Evolutionary conservation across 192 early-diverging fungal species (phyloP), one percentile per base, ranked within the genome.

Genomic region (Gonapodya prolifera): DNA sequence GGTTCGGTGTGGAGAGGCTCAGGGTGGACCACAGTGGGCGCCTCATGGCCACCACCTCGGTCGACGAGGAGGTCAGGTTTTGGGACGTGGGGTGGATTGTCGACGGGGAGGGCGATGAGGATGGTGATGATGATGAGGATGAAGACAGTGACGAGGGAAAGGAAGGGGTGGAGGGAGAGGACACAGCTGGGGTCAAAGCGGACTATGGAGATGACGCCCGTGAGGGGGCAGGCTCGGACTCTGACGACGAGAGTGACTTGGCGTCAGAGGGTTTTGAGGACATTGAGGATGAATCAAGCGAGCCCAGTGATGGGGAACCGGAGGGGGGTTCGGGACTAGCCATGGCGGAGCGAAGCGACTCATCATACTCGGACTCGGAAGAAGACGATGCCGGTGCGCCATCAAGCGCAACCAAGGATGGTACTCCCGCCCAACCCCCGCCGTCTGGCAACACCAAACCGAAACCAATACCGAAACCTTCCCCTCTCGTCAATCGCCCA

Each of bases 1-100:
- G 77, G 17, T 88, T 95, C 85, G 93, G 95, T 0, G 93, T 98
- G 36, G 97, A 99, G 81, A 86, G 90, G 75, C 85, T 99, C 29
- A 77, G 85, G 33, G 61, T 94, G 30, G 88, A 90, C 33, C 80
- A 90, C 77, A 92, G 94, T 80, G 88, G 91, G 77, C 86, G 89
- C 16, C 91, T 87, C 77, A 82, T 97, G 33, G 93, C 90, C 2
- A 94, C 89, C 77, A 91, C 91, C 78, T 92, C 93, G 33, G 95
- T 97, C 79, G 97, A 98, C 81, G 83, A 91, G 69, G 86, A 87
- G 0, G 87, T 99, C 31, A 89, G 91, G 75, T 94, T 99, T 80
- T 99, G 96, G 95, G 88, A 92, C 83, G 88, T 90, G 80, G 83
- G 83, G 1, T 88, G 90, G 70, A 83, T 95, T 34, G 86, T 83